Conservation (phyloP, 2,329 filamentous ascomycete genomes). For the Aureobasidium sp. region DNA sequence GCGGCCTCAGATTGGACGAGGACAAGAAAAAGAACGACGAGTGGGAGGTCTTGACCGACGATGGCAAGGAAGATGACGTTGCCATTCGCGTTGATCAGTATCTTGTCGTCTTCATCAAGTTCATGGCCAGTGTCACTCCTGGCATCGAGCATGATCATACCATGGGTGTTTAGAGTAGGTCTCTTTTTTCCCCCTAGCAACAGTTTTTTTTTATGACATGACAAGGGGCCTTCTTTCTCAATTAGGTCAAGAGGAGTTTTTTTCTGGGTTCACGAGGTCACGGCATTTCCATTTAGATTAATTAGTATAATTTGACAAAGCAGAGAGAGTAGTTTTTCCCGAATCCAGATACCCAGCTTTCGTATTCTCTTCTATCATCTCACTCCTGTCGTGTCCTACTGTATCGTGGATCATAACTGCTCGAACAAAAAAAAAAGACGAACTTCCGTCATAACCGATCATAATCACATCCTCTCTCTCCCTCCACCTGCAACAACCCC, state of each 20-base stretch:
- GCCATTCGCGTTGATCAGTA: conserved; percentile 86
- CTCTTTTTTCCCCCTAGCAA: not conserved
- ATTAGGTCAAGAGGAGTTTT: not conserved
- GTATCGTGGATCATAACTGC: no score
- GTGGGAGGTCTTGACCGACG: conserved; percentile 55
- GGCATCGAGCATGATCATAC: conserved; percentile 98
- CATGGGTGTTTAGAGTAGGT: conserved; percentile 66
- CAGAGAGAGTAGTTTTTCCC: not conserved
- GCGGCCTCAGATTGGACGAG: conserved; percentile 48
- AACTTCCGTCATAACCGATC: no score
- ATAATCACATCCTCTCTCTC: not conserved
- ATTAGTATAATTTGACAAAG: not conserved
- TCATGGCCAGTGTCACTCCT: conserved; percentile 69
- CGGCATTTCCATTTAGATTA: not conserved
- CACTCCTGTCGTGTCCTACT: no score
- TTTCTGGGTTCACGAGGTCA: not conserved
- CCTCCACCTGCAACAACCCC: no score
- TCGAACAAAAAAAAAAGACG: not conserved
- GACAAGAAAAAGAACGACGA: conserved; percentile 52
- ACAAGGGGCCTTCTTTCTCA: not conserved
- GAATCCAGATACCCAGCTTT: not conserved
- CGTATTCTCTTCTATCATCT: not conserved
- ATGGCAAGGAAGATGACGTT: conserved; percentile 59
- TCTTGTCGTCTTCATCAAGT: conserved; percentile 79
- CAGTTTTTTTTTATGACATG: not conserved